These are phyloP conservation scores for Cocos nucifera DNA, from an alignment of 176 grass and related monocot genomes.

Conservation along the genomic window DNA sequence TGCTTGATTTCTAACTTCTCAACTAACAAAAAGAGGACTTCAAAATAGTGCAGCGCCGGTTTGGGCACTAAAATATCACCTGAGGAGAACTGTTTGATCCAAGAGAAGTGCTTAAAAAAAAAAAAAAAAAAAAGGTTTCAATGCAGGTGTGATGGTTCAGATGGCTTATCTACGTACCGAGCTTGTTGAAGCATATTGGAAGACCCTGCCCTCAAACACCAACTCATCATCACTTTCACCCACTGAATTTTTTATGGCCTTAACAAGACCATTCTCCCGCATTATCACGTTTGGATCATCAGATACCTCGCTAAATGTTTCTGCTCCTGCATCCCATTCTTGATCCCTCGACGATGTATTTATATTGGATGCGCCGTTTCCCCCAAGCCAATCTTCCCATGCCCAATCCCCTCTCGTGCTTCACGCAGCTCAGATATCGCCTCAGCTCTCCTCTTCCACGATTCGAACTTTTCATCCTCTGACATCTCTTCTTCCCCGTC, in stretches of 20 bases:
- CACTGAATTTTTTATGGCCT: conserved; percentile 36
- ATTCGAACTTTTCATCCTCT: conserved; percentile 67
- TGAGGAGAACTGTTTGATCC: too few relatives aligned
- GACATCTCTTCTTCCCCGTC: conserved; percentile 21
- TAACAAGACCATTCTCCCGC: conserved; percentile 47
- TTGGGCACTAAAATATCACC: too few relatives aligned
- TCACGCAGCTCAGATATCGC: conserved; percentile 75
- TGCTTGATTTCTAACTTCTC: too few relatives aligned
- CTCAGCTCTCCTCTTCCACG: conserved; percentile 81
- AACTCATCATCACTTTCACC: conserved; percentile 61
- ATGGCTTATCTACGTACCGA: conserved; percentile 38
- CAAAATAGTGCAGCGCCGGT: too few relatives aligned
- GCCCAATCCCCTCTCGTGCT: conserved; percentile 50
- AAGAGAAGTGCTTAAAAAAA: too few relatives aligned
- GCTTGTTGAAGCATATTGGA: conserved; percentile 55
- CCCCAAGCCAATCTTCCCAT: conserved; percentile 79
- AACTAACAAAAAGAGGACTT: too few relatives aligned
- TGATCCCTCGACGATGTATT: conserved; percentile 27
- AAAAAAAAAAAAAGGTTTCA: neutral
- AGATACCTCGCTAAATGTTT: conserved; percentile 19
- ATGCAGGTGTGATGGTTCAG: conserved; percentile 9
- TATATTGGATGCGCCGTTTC: conserved; percentile 1
- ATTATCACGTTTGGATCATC: conserved; percentile 58
- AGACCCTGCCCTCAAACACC: conserved; percentile 82
- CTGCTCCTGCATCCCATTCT: conserved; percentile 30